Percentiles rank a stretch among this genome's conserved stretches.
These are phyloP conservation scores for Scedosporium aurantiacum DNA, from an alignment of 2,329 filamentous ascomycete species.

Conservation along the genomic window DNA sequence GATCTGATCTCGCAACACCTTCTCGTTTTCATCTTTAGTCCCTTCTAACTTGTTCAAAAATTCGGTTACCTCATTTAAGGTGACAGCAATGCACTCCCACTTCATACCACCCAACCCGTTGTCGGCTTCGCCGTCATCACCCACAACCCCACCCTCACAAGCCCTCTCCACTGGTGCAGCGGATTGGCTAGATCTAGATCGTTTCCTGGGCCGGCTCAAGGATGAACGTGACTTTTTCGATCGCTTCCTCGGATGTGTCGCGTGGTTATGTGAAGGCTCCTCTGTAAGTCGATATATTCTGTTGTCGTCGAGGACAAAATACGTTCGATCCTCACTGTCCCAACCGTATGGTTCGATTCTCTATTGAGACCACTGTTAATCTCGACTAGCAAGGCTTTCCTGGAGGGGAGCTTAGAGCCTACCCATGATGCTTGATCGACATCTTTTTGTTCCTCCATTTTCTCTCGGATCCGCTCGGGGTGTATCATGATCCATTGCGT, in stretches of 20 bases:
- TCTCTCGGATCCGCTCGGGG: constrained; percentile 74
- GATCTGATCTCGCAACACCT: constrained; percentile 59
- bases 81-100: constrained; percentile 88
- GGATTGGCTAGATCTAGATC: background rate
- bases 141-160: background rate
- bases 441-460: constrained; percentile 73
- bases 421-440: constrained; percentile 78
- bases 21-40: constrained; percentile 76
- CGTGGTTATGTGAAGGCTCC: constrained; percentile 48
- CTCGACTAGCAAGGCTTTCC: background rate
- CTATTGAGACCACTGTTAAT: constrained; percentile 25
- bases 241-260: constrained; percentile 39
- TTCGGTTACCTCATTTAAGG: constrained; percentile 61
- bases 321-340: constrained; percentile 76
- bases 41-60: constrained; percentile 64
- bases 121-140: constrained; percentile 24
- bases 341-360: constrained; percentile 77
- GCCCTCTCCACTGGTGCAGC: background rate
- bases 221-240: constrained; percentile 54
- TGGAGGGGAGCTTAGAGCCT: constrained; percentile 28
- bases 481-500: constrained; percentile 83
- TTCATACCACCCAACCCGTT: constrained; percentile 56
- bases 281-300: constrained; percentile 84
- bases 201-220: background rate
- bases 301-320: constrained; percentile 90